These are phyloP conservation scores for Spergularia bocconei DNA, from an alignment of 148 eudicot species.

Conservation along the genomic window DNA sequence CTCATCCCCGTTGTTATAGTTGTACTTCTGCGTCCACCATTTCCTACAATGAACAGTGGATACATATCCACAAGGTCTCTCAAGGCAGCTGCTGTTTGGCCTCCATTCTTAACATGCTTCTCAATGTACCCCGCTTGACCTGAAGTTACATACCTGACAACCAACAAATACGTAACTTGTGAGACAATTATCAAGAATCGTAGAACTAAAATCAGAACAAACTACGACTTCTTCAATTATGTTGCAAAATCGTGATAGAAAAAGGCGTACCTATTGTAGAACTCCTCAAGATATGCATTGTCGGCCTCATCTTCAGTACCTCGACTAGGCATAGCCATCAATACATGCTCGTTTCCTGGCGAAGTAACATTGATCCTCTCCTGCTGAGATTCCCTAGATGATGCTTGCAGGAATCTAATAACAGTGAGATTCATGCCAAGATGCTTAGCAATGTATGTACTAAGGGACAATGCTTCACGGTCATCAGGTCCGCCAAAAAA, in stretches of 20 bases:
- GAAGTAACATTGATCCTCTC: conserved; percentile 49
- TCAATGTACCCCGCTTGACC: conserved; percentile 88
- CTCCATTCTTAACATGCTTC: conserved; percentile 74
- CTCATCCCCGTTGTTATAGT: conserved; percentile 68
- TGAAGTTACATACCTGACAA: conserved; percentile 72
- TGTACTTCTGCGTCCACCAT: conserved; percentile 58
- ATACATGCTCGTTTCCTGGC: conserved; percentile 50
- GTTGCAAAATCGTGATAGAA: background rate
- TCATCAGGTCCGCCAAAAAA: conserved; percentile 97
- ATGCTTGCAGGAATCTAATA: conserved; percentile 52
- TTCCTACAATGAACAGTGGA: conserved; percentile 79
- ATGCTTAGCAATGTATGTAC: conserved; percentile 66
- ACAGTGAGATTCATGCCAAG: conserved; percentile 65
- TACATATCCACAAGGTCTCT: conserved; percentile 78
- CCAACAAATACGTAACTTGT: no score
- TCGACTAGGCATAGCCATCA: conserved; percentile 65
- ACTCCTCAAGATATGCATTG: conserved; percentile 56
- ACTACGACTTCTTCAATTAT: no score
- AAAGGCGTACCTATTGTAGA: conserved; percentile 58
- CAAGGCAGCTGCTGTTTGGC: conserved; percentile 62
- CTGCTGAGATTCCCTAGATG: conserved; percentile 31
- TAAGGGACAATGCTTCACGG: conserved; percentile 80
- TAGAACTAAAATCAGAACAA: background rate
- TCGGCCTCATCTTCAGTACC: conserved; percentile 67
- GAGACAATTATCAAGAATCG: background rate